phyloP scores from a whole-genome alignment of 2,329 filamentous ascomycete genomes.

The Truncatella angustata region DNA sequence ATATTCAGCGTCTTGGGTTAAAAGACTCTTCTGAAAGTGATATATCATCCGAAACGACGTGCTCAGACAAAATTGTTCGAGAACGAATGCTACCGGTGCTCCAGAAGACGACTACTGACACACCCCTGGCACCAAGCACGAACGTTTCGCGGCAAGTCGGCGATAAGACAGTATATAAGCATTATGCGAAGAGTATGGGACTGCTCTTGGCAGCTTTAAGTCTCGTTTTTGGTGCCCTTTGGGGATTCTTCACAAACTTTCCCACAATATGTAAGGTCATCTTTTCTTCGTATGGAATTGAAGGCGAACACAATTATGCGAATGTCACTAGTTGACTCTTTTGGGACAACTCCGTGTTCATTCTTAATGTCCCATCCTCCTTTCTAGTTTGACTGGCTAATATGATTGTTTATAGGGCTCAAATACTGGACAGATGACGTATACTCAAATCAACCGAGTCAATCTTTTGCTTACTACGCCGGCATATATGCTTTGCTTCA shows the following conservation, averaged over 20 bases:
- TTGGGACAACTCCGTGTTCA: not conserved
- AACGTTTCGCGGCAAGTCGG: conserved; percentile 16
- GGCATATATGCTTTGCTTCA: conserved; percentile 23
- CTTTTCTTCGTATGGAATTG: not conserved
- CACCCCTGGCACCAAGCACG: not conserved
- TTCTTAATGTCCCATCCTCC: not conserved
- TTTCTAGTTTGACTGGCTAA: not conserved
- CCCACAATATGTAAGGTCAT: conserved; percentile 16
- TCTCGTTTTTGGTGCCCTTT: conserved; percentile 14
- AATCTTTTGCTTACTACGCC: conserved; percentile 22
- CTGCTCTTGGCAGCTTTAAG: conserved; percentile 7
- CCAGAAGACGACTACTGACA: conserved; percentile 2
- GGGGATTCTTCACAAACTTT: conserved; percentile 22
- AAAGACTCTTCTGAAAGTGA: conserved; percentile 14
- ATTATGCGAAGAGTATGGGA: conserved; percentile 24
- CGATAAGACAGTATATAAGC: conserved; percentile 20
- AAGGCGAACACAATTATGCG: too few species aligned
- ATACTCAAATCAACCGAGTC: conserved; percentile 11
- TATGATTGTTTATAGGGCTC: conserved; percentile 13
- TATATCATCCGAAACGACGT: conserved; percentile 7
- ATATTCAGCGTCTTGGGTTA: conserved; percentile 21
- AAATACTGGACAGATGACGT: conserved; percentile 21
- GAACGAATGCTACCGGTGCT: not conserved
- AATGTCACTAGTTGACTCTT: too few species aligned
- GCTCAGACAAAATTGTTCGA: not conserved